Base-by-base conservation (phyloP, 208 protist species). In the Paratrypanosoma confusum region DNA sequence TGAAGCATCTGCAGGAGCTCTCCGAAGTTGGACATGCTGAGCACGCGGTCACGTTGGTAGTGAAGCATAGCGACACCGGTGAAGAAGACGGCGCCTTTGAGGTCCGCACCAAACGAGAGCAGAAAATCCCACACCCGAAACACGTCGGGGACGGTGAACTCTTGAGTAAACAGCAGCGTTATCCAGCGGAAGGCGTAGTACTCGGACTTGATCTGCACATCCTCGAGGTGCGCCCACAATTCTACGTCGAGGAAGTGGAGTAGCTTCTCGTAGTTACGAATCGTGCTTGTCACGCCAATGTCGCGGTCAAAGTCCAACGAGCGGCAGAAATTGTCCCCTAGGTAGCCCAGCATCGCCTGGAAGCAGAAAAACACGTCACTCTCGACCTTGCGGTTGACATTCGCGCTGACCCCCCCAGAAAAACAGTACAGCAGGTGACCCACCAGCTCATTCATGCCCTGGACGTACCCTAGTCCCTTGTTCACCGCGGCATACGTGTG, bases 101-200 rank as follows among this genome's bases (percentile, higher is more conserved):
- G 18, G 32, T 87, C 43, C 36, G 69, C 67, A 4, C 71, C 61
- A 39, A 79, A 81, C 3, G 81, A 86, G 13, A 94, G 50, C 0
- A 94, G 50, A 66, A 81, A 90, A 36, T 94, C 85, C 81, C 85
- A 94, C 4, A 94, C 45, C 6, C 79, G 55, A 47, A 90, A 62
- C 0, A 71, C 51, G 54, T 84, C 73, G 1, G 68, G 70, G 13
- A 81, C 71, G 26, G 71, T 71, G 43, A 94, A 91, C 41, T 90
- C 85, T 23, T 91, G 81, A 26, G 72, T 81, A 39, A 94, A 84
- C 3, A 94, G 59, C 3, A 90, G 57, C 39, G 78, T 87, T 8
- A 94, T 55, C 85, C 85, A 94, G 7, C 85, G 66, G 27, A 89
- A 69, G 6, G 81, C 78, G 35, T 81, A 90, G 32, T 81, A 74